These are phyloP conservation scores for Macrophomina pseudophaseolina DNA, from an alignment of 2,329 filamentous ascomycete species.

Conservation along the genomic window DNA sequence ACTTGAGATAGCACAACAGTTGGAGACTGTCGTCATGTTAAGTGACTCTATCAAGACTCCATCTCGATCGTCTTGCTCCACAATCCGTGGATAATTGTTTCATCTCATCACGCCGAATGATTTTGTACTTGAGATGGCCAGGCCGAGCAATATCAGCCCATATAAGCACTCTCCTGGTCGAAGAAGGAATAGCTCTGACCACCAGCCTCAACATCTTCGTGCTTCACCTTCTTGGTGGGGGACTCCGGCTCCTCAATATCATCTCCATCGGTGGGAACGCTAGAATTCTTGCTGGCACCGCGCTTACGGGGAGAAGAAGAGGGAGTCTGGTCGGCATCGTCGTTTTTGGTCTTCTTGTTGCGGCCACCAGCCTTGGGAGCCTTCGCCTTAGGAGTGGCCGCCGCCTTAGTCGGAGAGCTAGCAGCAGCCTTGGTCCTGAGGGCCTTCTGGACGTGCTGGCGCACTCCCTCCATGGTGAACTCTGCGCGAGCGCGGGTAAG, in stretches of 20 bases:
- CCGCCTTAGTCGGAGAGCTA: neutral
- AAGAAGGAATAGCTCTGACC: neutral
- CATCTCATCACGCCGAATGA: neutral
- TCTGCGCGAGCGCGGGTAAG: neutral
- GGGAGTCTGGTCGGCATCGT: neutral
- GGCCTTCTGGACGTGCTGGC: neutral
- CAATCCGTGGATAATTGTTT: no score
- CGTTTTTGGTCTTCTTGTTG: constrained; percentile 8
- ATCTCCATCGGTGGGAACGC: neutral
- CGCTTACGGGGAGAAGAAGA: constrained; percentile 2
- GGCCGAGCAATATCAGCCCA: neutral
- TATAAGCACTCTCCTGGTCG: neutral
- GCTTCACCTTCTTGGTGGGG: no score
- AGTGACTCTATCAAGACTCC: no score
- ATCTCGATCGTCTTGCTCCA: no score
- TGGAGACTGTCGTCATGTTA: no score
- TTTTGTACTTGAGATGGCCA: neutral
- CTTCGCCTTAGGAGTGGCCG: neutral
- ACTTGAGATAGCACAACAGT: no score
- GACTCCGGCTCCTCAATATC: neutral
- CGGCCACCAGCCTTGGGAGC: neutral
- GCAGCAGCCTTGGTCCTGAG: neutral
- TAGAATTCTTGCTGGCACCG: neutral
- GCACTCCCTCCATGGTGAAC: neutral
- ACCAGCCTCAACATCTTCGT: neutral